Base-by-base conservation (phyloP, 768 basidiomycete species). In the Asterophora lycoperdoides region DNA sequence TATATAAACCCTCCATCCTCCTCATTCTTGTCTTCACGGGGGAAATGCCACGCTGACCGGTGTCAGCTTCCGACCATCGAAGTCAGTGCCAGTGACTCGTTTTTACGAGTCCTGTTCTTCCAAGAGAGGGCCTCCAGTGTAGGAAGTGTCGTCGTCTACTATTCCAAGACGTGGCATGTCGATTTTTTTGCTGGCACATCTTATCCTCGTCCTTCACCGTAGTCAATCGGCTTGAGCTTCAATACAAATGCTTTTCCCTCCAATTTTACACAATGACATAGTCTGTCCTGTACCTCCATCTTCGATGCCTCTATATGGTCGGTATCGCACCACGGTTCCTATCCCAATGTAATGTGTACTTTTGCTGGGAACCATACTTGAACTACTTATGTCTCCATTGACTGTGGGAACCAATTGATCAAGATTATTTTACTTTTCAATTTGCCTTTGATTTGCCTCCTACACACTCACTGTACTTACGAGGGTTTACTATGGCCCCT, bases 11-110 rank as follows among this genome's bases (percentile, higher is more conserved):
- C 15, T 14, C 19, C 32, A 43, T 44, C 28, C 28, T 0, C 23
- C 42, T 37, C 41, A 19, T 43, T 34, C 51, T 57, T 58, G 54
- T 61, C 55, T 60, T 62, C 60, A 64, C 71, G 73, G 66, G 77
- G 74, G 72, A 70, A 64, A 76, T 79, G 79, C 79, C 79, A 81
- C 79, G 79, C 79, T 80, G 79, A 71, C 66, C 79, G 79, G 74
- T 72, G 79, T 67, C 41, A 64, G 70, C 60, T 49, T 59, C 63
- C 67, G 51, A 80, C 79, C 77, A 64, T 79, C 72, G 79, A 70
- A 66, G 71, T 72, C 79, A 80, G 79, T 81, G 79, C 79, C 79
- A 80, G 79, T 75, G 75, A 78, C 71, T 73, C 65, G 65, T 57
- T 59, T 46, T 60, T 28, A 49, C 42, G 64, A 72, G 72, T 77